Conservation (phyloP, 2,329 filamentous ascomycete genomes). For the Niveomyces coronatus region DNA sequence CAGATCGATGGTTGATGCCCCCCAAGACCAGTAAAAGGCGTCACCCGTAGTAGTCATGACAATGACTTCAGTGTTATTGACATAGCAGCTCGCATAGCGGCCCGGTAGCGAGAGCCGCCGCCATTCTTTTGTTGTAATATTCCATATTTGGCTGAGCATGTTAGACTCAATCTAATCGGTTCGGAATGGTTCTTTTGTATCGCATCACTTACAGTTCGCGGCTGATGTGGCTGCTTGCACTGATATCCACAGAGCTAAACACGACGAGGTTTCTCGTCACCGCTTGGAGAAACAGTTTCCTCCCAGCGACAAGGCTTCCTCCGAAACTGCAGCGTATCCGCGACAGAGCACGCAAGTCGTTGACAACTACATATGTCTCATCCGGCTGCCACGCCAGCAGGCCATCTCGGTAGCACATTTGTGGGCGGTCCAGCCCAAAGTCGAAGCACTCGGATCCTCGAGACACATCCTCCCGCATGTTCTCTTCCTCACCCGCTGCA, state of each 20-base stretch:
- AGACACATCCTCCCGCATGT: not conserved
- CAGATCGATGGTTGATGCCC: conserved; percentile 2
- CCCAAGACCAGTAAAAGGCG: conserved; percentile 7
- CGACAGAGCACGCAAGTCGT: conserved; percentile 14
- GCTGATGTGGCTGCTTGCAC: not conserved
- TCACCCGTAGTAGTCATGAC: conserved; percentile 2
- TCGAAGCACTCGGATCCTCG: conserved; percentile 1
- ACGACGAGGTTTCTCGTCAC: conserved; percentile 16
- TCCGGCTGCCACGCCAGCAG: conserved; percentile 20
- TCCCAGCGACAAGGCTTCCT: conserved; percentile 11
- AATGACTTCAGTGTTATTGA: not conserved
- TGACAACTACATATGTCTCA: conserved; percentile 15
- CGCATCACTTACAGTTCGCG: conserved; percentile 6
- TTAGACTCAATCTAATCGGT: not conserved
- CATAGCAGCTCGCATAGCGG: conserved; percentile 7
- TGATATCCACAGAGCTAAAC: conserved; percentile 8
- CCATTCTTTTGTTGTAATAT: not conserved
- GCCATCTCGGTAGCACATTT: conserved; percentile 15
- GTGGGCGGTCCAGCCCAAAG: conserved; percentile 10
- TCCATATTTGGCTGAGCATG: conserved; percentile 7
- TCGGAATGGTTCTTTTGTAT: not conserved
- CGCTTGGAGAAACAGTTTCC: conserved; percentile 11
- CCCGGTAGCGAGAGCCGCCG: conserved; percentile 3
- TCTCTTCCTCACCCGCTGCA: not conserved
- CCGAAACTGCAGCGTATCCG: conserved; percentile 15